Conservation (phyloP, 2,329 filamentous ascomycete species). For the Fusarium anthophilum region DNA sequence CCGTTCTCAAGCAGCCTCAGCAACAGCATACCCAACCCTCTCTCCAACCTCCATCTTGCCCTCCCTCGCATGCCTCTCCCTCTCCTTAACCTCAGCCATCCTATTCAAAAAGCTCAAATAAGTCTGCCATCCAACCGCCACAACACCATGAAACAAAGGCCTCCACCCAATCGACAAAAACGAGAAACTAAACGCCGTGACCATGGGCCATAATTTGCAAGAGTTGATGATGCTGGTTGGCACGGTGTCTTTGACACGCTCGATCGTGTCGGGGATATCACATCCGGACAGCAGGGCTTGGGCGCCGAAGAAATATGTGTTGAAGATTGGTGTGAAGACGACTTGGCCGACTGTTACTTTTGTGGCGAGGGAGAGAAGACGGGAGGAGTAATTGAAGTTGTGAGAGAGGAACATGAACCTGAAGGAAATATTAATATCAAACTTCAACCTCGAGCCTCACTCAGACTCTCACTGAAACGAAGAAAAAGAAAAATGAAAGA, state of each 20-base stretch:
- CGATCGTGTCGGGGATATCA: slow-evolving; percentile 68
- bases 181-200: slow-evolving; percentile 88
- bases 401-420: slow-evolving; percentile 84
- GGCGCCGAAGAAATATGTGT: slow-evolving; percentile 82
- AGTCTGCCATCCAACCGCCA: slow-evolving; percentile 92
- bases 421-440: neutral
- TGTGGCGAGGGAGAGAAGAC: slow-evolving; percentile 72
- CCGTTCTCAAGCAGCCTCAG: slow-evolving; percentile 1
- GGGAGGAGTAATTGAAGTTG: slow-evolving; percentile 85
- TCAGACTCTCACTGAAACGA: neutral
- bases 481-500: neutral
- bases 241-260: slow-evolving; percentile 78
- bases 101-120: slow-evolving; percentile 86
- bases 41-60: neutral
- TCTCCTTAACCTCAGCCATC: slow-evolving; percentile 64
- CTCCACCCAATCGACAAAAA: slow-evolving; percentile 83
- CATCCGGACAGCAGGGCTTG: slow-evolving; percentile 80
- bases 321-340: slow-evolving; percentile 84
- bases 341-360: slow-evolving; percentile 86
- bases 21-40: neutral
- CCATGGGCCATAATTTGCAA: slow-evolving; percentile 87
- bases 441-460: neutral
- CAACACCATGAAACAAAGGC: slow-evolving; percentile 79
- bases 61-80: neutral
- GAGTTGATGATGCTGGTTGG: slow-evolving; percentile 81